Evolutionary conservation across 73 alveolate genomes (phyloP).

Genomic region (Tetrahymena malaccensis): DNA sequence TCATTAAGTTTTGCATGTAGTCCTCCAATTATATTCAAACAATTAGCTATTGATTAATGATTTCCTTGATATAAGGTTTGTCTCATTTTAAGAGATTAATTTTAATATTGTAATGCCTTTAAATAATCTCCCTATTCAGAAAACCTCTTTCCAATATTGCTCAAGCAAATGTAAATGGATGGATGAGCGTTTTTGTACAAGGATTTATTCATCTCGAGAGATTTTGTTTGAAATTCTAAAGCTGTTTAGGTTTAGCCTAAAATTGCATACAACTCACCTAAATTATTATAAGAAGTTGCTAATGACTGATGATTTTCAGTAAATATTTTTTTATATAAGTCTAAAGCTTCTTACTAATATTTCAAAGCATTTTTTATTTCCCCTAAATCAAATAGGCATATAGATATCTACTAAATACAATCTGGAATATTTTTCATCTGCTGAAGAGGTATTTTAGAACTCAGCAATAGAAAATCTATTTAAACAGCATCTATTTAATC

Average conservation of each 20-base stretch:
- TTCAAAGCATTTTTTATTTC: background rate
- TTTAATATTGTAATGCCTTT: background rate
- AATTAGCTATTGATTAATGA: background rate
- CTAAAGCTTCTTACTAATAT: background rate
- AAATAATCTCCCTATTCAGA: background rate
- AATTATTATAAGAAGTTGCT: background rate
- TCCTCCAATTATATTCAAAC: background rate
- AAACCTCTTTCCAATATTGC: background rate
- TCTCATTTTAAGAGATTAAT: background rate
- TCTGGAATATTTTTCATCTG: background rate
- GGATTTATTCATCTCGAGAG: background rate
- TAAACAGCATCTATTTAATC: background rate
- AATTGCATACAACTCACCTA: background rate
- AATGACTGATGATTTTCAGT: background rate
- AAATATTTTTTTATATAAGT: background rate
- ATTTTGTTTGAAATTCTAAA: background rate
- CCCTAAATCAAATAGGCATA: background rate
- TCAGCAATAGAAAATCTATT: background rate
- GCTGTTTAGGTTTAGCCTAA: background rate
- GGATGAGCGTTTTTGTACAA: background rate
- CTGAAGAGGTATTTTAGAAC: background rate
- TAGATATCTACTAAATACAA: background rate
- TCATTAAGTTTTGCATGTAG: background rate
- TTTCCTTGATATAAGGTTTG: background rate
- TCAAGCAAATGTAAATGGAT: background rate